A percentile compares a stretch with the other conserved stretches of the same genome.
These are phyloP conservation scores for Oryza brachyantha DNA, from an alignment of 176 grass and related monocot genomes.

Conservation along the genomic window DNA sequence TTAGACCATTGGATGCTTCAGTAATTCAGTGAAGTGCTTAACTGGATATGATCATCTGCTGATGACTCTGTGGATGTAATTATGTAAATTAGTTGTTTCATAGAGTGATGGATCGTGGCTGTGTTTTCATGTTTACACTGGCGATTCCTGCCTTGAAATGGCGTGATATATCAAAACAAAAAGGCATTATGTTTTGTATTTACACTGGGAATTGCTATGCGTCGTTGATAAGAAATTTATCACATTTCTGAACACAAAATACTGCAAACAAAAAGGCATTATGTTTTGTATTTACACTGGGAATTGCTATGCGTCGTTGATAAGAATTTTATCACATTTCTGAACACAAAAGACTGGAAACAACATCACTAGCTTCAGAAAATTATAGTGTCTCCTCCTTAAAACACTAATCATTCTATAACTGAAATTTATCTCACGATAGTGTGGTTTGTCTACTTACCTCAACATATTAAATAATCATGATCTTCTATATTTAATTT, in stretches of 20 bases:
- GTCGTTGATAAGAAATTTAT: too few relatives aligned
- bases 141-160: background rate
- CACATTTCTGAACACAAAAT: background rate
- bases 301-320: background rate
- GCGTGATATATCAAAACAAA: background rate
- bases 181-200: too few relatives aligned
- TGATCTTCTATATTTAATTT: too few relatives aligned
- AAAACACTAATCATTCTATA: too few relatives aligned
- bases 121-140: background rate
- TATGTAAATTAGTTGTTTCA: slow-evolving; percentile 15
- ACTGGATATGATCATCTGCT: background rate
- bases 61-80: background rate
- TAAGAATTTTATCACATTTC: too few relatives aligned
- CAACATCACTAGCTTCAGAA: too few relatives aligned
- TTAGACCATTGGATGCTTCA: background rate
- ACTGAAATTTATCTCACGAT: too few relatives aligned
- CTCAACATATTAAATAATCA: too few relatives aligned
- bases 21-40: slow-evolving; percentile 6
- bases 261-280: background rate
- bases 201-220: background rate
- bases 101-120: background rate
- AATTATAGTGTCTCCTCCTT: too few relatives aligned
- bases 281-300: background rate
- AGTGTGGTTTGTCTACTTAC: too few relatives aligned
- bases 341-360: background rate